Evolutionary conservation across 495 filamentous ascomycete genomes (phyloP), one percentile per base, ranked within the genome.

Genomic region (Penicillium diatomitis): DNA sequence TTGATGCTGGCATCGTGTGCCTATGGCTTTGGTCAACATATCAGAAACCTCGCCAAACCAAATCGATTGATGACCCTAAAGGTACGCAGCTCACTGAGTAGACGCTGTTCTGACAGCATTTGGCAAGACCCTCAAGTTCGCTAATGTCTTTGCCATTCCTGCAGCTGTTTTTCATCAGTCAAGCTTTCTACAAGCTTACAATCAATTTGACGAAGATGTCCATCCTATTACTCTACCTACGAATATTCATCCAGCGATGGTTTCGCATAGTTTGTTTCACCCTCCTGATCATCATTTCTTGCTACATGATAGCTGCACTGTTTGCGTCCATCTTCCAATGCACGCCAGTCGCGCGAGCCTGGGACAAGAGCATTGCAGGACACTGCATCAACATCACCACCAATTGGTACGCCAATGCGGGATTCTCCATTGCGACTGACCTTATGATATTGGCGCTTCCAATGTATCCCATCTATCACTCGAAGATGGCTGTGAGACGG

Each of bases 251-350:
- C 27, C 40, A 41, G 40, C 40, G 40, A 2, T 41, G 40, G 40
- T 41, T 41, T n/a, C 40, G 40, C 8, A 41, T 41, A 30, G 31
- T 30, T 0, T 41, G 40, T 9, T 30, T 30, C 40, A 7, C 8
- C 27, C 40, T 41, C 6, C 11, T 41, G 27, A n/a, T 41, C 31
- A 41, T 41, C 8, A 30, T 41, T 31, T 5, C 40, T 8, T 41
- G 27, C 51, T 72, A 74, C 35, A 69, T 69, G 34, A 11, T 69
- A 8, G 63, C 54, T 28, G 64, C 65, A 32, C 62, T 73, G 41
- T 54, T 75, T n/a, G 59, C 53, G 5, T 70, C 63, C 12, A 55
- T 68, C 47, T 69, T 76, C 41, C 67, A 74, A 49, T 77, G 74
- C 55, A 58, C 50, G 0, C 73, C 72, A 8, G 53, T 77, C 27